Evolutionary conservation across 306 rosid species (phyloP).

Genomic region (Cicer bijugum): DNA sequence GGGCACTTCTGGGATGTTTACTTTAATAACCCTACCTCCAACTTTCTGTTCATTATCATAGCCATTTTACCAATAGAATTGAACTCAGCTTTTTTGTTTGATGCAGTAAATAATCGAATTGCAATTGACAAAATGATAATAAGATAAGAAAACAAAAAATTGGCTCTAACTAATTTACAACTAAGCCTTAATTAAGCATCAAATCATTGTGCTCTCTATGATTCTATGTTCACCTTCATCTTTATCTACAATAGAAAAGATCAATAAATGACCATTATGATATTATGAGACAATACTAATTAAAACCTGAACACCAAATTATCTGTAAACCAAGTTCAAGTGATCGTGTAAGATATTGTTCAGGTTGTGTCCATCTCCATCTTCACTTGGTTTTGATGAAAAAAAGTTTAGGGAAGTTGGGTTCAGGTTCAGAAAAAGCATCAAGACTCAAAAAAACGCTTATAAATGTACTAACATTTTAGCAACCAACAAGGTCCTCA

Average conservation of each 20-base stretch:
- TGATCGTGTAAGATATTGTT: not conserved
- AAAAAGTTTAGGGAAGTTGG: too few species aligned
- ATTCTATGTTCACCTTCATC: not conserved
- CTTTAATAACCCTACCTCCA: conserved; percentile 68
- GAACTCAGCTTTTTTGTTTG: conserved; percentile 5
- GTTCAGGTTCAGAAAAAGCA: too few species aligned
- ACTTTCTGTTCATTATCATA: conserved; percentile 58
- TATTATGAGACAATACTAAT: not conserved
- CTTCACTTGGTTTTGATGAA: not conserved
- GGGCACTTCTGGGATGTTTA: conserved; percentile 78
- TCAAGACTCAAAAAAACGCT: too few species aligned
- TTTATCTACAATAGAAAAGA: not conserved
- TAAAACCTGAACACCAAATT: not conserved
- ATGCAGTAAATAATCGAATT: not conserved
- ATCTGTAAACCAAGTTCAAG: not conserved
- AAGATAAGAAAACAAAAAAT: conserved; percentile 4
- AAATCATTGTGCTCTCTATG: not conserved
- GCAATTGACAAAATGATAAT: not conserved
- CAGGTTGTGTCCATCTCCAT: not conserved
- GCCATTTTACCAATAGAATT: conserved; percentile 19
- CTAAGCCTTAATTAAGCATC: not conserved
- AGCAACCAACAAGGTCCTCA: too few species aligned
- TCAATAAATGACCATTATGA: not conserved
- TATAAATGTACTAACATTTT: too few species aligned
- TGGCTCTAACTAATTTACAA: not conserved